Percentiles rank a stretch among this genome's conserved stretches.
Conservation (phyloP, 192 early-diverging fungal species). For the Chytriomyces hyalinus region DNA sequence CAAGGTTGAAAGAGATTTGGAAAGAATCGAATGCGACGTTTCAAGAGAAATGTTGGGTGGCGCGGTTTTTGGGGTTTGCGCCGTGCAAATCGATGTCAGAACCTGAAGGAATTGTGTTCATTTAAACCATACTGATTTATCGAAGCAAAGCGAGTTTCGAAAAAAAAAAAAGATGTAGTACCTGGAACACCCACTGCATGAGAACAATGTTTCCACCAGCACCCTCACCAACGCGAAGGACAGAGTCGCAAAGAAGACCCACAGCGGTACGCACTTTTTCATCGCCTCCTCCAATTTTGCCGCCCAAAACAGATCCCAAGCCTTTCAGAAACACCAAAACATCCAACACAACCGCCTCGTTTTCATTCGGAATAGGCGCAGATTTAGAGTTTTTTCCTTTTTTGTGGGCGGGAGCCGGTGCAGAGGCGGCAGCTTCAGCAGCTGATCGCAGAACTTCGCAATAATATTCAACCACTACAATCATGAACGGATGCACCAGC, state of each 20-base stretch:
- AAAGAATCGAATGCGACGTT: constrained; percentile 13
- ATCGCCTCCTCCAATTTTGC: constrained; percentile 46
- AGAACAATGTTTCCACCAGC: constrained; percentile 79
- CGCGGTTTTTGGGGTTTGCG: background rate
- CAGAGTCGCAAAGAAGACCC: constrained; percentile 65
- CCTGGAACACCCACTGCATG: constrained; percentile 78
- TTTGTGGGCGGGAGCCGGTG: constrained; percentile 12
- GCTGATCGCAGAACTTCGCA: constrained; percentile 56
- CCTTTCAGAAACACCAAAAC: constrained; percentile 74
- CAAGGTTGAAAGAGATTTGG: constrained; percentile 46
- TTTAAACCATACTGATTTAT: too few species aligned
- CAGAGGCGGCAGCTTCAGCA: constrained; percentile 36
- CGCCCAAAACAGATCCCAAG: constrained; percentile 47
- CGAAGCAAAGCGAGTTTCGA: background rate
- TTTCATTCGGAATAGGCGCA: constrained; percentile 24
- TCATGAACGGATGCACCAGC: constrained; percentile 73
- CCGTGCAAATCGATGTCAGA: background rate
- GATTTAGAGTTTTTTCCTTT: constrained; percentile 20
- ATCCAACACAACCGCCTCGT: constrained; percentile 57
- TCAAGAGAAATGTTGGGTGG: constrained; percentile 17
- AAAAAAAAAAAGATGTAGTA: background rate
- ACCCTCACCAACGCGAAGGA: constrained; percentile 65
- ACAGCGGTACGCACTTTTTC: constrained; percentile 47
- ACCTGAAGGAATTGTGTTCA: background rate
- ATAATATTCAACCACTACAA: constrained; percentile 67